These are phyloP conservation scores for Pelargonium cotyledonis DNA, from an alignment of 441 rosid genomes.

Conservation along the genomic window DNA sequence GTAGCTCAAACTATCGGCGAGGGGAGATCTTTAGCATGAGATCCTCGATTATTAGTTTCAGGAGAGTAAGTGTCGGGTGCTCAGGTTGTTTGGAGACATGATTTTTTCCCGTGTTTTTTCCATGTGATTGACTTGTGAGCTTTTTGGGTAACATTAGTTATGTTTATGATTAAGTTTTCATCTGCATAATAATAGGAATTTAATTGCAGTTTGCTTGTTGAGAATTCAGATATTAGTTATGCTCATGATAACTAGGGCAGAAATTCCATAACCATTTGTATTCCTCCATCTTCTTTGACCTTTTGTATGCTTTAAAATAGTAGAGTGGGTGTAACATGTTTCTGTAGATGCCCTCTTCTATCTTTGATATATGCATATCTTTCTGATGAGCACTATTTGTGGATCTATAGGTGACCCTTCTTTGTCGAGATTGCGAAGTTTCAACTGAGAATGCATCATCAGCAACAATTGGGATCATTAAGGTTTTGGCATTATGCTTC, in stretches of 20 bases:
- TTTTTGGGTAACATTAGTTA: no score
- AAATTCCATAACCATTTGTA: neutral
- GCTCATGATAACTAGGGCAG: neutral
- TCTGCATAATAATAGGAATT: neutral
- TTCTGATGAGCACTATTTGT: conserved; percentile 12
- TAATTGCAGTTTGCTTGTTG: neutral
- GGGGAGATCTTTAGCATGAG: no score
- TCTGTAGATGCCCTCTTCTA: neutral
- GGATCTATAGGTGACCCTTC: conserved; percentile 74
- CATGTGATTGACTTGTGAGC: no score
- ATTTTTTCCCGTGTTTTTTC: no score
- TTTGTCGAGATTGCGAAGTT: conserved; percentile 76
- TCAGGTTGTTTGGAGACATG: no score
- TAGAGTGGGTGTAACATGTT: neutral
- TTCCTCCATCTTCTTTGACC: neutral
- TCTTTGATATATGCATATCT: neutral
- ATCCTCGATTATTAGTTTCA: no score
- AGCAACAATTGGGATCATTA: conserved; percentile 88
- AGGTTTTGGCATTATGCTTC: conserved; percentile 48
- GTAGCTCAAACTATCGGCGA: no score
- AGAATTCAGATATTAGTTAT: neutral
- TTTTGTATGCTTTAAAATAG: neutral
- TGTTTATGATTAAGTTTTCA: neutral
- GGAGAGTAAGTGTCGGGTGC: no score
- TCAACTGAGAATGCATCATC: conserved; percentile 56